These are phyloP conservation scores for Lentinula sp. DNA, from an alignment of 768 basidiomycete species.

Conservation along the genomic window DNA sequence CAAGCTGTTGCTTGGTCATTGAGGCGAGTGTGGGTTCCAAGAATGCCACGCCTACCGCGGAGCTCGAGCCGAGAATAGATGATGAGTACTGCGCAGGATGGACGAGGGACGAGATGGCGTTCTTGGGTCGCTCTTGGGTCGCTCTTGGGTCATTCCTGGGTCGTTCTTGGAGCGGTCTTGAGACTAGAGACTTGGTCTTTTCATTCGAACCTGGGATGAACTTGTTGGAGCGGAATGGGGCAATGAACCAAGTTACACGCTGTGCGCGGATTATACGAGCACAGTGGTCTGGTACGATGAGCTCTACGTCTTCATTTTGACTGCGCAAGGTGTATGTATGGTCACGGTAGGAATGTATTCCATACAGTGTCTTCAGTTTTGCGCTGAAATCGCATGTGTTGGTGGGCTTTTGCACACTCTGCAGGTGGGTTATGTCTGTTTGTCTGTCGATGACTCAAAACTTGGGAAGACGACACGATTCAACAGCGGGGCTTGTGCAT, in stretches of 20 bases:
- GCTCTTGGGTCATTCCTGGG: not conserved
- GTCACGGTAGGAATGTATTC: conserved; percentile 80
- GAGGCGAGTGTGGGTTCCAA: conserved; percentile 58
- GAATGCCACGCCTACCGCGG: conserved; percentile 89
- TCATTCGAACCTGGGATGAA: too few species aligned
- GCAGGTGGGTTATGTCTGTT: conserved; percentile 60
- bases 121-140: not conserved
- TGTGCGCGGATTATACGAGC: too few species aligned
- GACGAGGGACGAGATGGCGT: conserved; percentile 55
- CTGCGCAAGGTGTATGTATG: conserved; percentile 65
- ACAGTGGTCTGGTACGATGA: conserved; percentile 61
- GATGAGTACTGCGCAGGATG: conserved; percentile 81
- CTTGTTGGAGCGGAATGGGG: conserved; percentile 79
- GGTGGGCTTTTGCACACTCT: conserved; percentile 75
- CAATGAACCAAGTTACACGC: conserved; percentile 60
- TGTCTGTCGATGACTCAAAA: not conserved
- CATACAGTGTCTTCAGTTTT: conserved; percentile 84
- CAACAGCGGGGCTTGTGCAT: too few species aligned
- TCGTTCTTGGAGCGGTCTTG: too few species aligned
- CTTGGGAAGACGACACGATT: too few species aligned
- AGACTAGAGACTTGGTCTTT: too few species aligned
- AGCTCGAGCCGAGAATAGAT: conserved; percentile 92
- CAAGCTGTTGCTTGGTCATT: not conserved
- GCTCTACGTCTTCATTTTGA: conserved; percentile 82
- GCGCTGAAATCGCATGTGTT: conserved; percentile 84